Evolutionary conservation across 2,329 filamentous ascomycete species (phyloP), one percentile per base, ranked within the genome.

Genomic region (Escovopsis weberi): DNA sequence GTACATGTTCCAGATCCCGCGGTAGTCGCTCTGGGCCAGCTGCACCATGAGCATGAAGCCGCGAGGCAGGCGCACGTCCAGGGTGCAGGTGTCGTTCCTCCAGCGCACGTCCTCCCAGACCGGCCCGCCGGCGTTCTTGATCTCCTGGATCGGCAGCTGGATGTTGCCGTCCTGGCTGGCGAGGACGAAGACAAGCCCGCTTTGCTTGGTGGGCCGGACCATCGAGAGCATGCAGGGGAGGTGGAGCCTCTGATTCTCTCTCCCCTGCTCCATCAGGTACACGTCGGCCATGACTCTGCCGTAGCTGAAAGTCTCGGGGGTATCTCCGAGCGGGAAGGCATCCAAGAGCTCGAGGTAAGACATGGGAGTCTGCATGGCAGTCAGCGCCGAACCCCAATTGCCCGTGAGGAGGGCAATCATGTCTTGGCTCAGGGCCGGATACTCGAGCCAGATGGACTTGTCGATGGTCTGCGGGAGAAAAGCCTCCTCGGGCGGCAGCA

Each of bases 31-130:
- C 52, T 87, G 82, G 12, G 70, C 70, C 55, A 87, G 79, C 48
- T 82, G 77, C 15, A 91, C 64, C 18, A 74, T 74, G 36, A 94
- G 63, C 45, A 80, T 65, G 54, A 91, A 89, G 1, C 84, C 84
- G 49, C 85, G 77, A 1, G 84, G 82, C 15, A 94, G 63, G 46
- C 74, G 75, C 33, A 94, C 59, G 18, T 79, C 75, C 44, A 94
- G 69, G 0, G 74, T 71, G 46, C 70, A 73, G 6, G 70, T 69
- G 39, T 82, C 78, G 15, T 79, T 70, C 44, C 80, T 80, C 87
- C 87, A 94, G 36, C 76, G 72, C 5, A 94, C 74, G 56, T 91
- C 82, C 6, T 85, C 76, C 87, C 87, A 94, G 0, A 75, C 80
- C 2, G 83, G 75, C 0, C 83, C 83, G 28, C 28, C 28, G 6